Evolutionary conservation across 2,329 filamentous ascomycete species (phyloP).

Genomic region (Neofusicoccum ribis): DNA sequence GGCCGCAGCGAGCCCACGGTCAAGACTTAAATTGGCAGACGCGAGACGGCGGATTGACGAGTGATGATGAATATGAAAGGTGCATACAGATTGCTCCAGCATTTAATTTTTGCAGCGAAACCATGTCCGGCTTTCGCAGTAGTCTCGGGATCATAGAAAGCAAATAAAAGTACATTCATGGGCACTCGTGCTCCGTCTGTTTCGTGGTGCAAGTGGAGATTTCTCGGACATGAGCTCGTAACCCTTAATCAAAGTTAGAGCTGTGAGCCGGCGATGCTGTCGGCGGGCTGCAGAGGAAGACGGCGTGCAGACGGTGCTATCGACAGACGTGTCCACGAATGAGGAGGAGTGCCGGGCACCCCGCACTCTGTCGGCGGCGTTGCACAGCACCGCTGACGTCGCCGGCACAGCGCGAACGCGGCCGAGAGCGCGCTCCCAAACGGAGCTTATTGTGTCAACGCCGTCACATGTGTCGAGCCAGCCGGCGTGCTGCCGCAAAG

Average conservation of each 20-base stretch:
- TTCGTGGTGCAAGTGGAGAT: background rate
- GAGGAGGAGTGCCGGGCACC: background rate
- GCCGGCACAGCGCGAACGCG: background rate
- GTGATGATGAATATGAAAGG: conserved; percentile 12
- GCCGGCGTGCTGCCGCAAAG: background rate
- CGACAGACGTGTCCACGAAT: too few relatives aligned
- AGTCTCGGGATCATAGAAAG: conserved; percentile 8
- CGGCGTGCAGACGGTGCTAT: background rate
- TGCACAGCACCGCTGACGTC: background rate
- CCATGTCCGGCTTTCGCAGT: conserved; percentile 2
- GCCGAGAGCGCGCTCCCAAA: background rate
- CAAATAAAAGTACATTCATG: conserved; percentile 20
- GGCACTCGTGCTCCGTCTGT: background rate
- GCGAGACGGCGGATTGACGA: conserved; percentile 5
- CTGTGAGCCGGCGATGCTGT: background rate
- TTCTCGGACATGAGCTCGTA: background rate
- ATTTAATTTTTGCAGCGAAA: conserved; percentile 2
- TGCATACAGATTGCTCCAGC: conserved; percentile 11
- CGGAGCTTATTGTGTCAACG: background rate
- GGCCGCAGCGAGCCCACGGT: conserved; percentile 93
- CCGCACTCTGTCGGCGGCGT: background rate
- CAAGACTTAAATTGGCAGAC: conserved; percentile 67
- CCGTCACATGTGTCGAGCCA: background rate
- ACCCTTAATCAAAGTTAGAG: background rate
- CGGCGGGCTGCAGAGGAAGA: background rate